Conservation (phyloP, 2,329 filamentous ascomycete genomes). For the Orbilia blumenaviensis region DNA sequence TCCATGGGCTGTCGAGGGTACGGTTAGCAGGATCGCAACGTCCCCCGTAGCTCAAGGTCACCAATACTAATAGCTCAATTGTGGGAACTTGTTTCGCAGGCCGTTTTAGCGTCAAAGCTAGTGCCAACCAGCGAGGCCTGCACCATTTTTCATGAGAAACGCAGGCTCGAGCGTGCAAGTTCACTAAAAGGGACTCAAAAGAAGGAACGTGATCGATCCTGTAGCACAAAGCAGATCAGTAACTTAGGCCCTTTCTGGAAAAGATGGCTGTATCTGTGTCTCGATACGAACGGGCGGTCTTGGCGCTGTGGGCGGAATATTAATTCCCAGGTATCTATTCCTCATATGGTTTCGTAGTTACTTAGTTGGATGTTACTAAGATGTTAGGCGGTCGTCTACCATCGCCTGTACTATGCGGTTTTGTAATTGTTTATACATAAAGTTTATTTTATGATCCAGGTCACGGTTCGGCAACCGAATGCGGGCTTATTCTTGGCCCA, state of each 20-base stretch:
- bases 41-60: background rate
- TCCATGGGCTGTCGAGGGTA: background rate
- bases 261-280: constrained; percentile 21
- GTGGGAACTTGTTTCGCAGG: constrained; percentile 1
- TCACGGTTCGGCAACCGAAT: constrained; percentile 16
- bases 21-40: background rate
- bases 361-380: background rate
- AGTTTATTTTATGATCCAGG: constrained; percentile 19
- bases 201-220: constrained; percentile 34
- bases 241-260: constrained; percentile 31
- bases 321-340: background rate
- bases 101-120: constrained; percentile 41
- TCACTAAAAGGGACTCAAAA: constrained; percentile 5
- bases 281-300: constrained; percentile 2
- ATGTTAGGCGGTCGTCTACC: background rate
- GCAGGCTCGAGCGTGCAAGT: constrained; percentile 30
- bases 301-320: constrained; percentile 13
- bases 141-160: background rate
- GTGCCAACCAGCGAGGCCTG: constrained; percentile 30
- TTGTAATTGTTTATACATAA: constrained; percentile 4
- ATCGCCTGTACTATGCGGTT: background rate
- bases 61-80: background rate
- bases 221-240: constrained; percentile 2
- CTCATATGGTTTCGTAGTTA: background rate
- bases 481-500: constrained; percentile 8